Percentiles rank a stretch among this genome's conserved stretches.
Conservation (phyloP, 129 eudicot genomes). For the Tanacetum coccineum region DNA sequence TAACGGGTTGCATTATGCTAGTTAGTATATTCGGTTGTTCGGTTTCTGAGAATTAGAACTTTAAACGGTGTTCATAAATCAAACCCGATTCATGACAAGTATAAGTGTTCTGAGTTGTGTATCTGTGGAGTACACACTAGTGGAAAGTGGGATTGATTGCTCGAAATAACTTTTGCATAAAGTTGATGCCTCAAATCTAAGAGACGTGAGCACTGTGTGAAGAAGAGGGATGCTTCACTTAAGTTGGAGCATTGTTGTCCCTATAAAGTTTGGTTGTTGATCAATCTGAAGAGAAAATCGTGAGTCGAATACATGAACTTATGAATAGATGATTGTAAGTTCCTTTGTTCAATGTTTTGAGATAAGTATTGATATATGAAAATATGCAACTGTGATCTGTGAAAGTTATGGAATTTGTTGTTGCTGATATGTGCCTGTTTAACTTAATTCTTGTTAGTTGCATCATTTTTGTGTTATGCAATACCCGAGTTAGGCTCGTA, state of each 20-base stretch:
- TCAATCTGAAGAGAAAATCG: not conserved
- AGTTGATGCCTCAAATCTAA: not conserved
- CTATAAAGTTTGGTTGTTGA: slow-evolving; percentile 7
- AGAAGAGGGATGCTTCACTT: not conserved
- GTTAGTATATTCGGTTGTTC: slow-evolving; percentile 30
- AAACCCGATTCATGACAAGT: too few relatives aligned
- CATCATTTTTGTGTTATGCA: not conserved
- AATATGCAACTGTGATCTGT: not conserved
- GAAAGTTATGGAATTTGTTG: not conserved
- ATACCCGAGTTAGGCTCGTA: not conserved
- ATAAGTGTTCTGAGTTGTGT: slow-evolving; percentile 3
- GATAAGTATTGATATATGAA: not conserved
- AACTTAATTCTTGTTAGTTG: not conserved
- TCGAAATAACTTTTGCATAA: not conserved
- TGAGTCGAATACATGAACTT: slow-evolving; percentile 11
- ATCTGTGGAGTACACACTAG: slow-evolving; percentile 2
- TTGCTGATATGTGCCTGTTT: not conserved
- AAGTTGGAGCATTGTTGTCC: slow-evolving; percentile 19
- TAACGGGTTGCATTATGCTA: slow-evolving; percentile 56
- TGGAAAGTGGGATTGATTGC: not conserved
- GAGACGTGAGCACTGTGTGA: slow-evolving; percentile 2
- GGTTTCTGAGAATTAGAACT: too few relatives aligned
- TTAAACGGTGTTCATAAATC: not conserved
- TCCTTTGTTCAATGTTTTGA: slow-evolving; percentile 1
- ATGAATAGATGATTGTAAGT: slow-evolving; percentile 11